Evolutionary conservation across 176 grass and related monocot genomes (phyloP).

Genomic region (Rhynchospora tenuis): DNA sequence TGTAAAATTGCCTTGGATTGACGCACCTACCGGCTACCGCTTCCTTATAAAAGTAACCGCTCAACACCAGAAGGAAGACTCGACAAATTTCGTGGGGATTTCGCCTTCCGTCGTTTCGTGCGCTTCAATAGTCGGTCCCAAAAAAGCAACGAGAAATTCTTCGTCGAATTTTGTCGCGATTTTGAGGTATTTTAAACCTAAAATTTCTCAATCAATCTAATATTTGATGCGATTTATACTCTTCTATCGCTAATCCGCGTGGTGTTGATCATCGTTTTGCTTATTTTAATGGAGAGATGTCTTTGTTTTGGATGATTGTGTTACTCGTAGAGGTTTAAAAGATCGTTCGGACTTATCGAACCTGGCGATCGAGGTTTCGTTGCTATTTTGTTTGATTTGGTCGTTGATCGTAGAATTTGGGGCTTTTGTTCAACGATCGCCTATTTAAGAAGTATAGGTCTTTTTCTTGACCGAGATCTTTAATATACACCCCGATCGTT

Average conservation of each 20-base stretch:
- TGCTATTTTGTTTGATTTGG: slow-evolving; percentile 11
- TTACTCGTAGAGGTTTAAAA: neutral
- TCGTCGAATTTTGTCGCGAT: neutral
- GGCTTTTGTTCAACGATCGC: neutral
- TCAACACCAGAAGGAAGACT: neutral
- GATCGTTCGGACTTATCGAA: neutral
- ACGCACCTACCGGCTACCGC: slow-evolving; percentile 1
- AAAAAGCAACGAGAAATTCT: slow-evolving; percentile 23
- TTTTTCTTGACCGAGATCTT: slow-evolving; percentile 5
- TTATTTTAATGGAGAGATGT: neutral
- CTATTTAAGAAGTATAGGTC: neutral
- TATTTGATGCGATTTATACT: neutral
- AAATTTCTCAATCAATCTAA: neutral
- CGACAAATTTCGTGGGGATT: slow-evolving; percentile 7
- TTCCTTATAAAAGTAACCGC: neutral
- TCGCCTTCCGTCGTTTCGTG: neutral
- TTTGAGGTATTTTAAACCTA: slow-evolving; percentile 1
- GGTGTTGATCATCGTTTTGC: neutral
- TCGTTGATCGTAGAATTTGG: neutral
- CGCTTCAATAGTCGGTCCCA: neutral
- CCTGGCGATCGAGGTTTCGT: neutral
- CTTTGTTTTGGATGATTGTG: slow-evolving; percentile 2
- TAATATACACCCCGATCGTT: neutral
- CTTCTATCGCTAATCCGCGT: neutral
- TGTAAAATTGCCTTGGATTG: neutral